Conservation (phyloP, 2,329 filamentous ascomycete species). For the Macrophomina phaseolina region DNA sequence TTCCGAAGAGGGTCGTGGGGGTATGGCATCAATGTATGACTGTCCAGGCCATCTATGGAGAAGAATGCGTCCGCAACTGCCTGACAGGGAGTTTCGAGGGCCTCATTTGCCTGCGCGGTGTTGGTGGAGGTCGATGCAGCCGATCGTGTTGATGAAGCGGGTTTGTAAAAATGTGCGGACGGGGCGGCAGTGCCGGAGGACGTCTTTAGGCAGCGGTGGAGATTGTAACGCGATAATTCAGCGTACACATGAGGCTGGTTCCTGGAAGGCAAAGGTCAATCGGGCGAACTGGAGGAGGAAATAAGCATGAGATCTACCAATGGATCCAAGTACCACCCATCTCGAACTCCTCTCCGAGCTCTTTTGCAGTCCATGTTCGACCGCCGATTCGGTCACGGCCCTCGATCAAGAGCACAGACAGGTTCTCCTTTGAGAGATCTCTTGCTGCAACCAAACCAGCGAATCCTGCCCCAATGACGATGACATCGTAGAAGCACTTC, state of each 20-base stretch:
- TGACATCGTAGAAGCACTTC: constrained; percentile 35
- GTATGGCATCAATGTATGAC: constrained; percentile 44
- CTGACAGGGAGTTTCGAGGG: not conserved
- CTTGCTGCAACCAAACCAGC: constrained; percentile 41
- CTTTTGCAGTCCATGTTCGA: constrained; percentile 54
- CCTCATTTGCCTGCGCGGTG: not conserved
- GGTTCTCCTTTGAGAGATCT: constrained; percentile 39
- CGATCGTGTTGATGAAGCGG: not conserved
- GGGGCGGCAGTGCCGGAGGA: constrained; percentile 23
- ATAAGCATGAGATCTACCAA: constrained; percentile 38
- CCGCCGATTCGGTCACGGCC: constrained; percentile 57
- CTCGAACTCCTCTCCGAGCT: constrained; percentile 53
- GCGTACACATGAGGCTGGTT: constrained; percentile 36
- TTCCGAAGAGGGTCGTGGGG: constrained; percentile 42
- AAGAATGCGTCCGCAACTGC: constrained; percentile 36
- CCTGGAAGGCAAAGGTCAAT: not conserved
- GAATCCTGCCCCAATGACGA: constrained; percentile 52
- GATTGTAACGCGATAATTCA: constrained; percentile 39
- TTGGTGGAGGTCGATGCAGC: not conserved
- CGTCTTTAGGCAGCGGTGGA: constrained; percentile 29
- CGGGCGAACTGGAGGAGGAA: not conserved
- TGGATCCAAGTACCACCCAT: constrained; percentile 59
- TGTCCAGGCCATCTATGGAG: constrained; percentile 38
- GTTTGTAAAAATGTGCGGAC: not conserved
- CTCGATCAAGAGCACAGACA: constrained; percentile 53